Base-by-base conservation (phyloP, 1,284 basidiomycete species). In the Ustilago tritici region DNA sequence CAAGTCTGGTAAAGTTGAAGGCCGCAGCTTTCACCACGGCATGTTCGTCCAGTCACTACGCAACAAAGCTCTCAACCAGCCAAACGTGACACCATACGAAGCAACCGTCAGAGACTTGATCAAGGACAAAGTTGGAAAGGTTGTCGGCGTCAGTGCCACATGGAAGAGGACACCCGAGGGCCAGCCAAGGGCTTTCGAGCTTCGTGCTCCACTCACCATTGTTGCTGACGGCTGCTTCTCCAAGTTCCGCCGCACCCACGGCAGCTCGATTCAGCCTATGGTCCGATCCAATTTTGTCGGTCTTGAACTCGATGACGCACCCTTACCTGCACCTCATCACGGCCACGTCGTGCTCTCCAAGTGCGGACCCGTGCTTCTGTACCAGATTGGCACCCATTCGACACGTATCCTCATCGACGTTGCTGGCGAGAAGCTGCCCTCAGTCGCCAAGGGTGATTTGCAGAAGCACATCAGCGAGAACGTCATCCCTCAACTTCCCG, bases 201-300 rank as follows among this genome's bases (percentile, higher is more conserved):
- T 88, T 60, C 90, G 88, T 64, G 94, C 93, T 0, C 91, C 92
- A 52, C 87, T 99, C 53, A 94, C 94, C 53, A 89, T 99, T 84
- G 88, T 98, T 64, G 95, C 95, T 8, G 96, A 99, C 86, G 96
- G 96, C 0, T 98, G 95, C 87, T 95, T 95, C 87, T 96, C 94
- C 50, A 93, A 93, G 81, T 93, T 94, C 88, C 89, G 93, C 55
- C 80, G 84, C 15, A 80, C 82, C 85, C 85, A 70, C 71, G 87
- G 60, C 89, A 92, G 66, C 89, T 81, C 81, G 17, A 80, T 82
- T 54, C 68, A 74, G 52, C 92, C 82, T 0, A 86, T 88, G 10
- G 91, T 91, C 10, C 89, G 91, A 69, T 92, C 92, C 53, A 91
- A 95, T 87, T 95, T 96, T 85, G 90, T 95, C 77, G 94, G 93